phyloP scores from a whole-genome alignment of 2,329 filamentous ascomycete species.

The Pestalotiopsis sp. region DNA sequence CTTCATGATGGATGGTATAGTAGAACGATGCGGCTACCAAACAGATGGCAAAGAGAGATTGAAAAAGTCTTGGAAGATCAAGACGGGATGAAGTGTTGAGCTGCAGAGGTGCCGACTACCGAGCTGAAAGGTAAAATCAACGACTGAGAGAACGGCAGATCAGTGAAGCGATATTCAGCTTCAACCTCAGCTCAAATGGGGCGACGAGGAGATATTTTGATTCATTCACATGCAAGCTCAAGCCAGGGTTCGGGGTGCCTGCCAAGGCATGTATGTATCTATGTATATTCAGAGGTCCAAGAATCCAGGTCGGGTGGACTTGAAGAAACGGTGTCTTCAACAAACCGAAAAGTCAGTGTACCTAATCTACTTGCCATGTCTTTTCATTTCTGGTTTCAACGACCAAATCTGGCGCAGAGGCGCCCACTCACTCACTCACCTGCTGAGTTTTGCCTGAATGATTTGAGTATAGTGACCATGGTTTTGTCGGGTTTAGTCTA shows the following conservation, averaged over 20 bases:
- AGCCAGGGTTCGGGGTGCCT: neutral
- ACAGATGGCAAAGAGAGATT: neutral
- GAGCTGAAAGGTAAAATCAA: slow-evolving; percentile 9
- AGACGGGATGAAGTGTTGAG: neutral
- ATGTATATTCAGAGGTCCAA: neutral
- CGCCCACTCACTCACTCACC: neutral
- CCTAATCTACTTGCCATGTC: neutral
- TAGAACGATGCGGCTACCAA: neutral
- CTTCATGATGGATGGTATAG: slow-evolving; percentile 43
- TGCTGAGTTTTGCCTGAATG: neutral
- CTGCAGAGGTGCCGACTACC: slow-evolving; percentile 6
- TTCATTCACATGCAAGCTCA: slow-evolving; percentile 7
- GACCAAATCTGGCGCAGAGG: neutral
- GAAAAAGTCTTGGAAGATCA: slow-evolving; percentile 1
- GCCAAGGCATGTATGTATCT: neutral
- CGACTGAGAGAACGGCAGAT: neutral
- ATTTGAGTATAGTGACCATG: neutral
- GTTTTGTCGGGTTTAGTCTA: neutral
- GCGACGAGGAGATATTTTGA: neutral
- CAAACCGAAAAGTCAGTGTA: neutral
- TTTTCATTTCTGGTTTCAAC: neutral
- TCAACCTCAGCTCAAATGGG: neutral
- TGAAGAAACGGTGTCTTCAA: slow-evolving; percentile 4
- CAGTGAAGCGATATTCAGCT: neutral
- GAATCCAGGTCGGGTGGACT: too few relatives aligned